These are phyloP conservation scores for Coelastrella sp. DNA, from an alignment of 139 green algal genomes.

Conservation along the genomic window DNA sequence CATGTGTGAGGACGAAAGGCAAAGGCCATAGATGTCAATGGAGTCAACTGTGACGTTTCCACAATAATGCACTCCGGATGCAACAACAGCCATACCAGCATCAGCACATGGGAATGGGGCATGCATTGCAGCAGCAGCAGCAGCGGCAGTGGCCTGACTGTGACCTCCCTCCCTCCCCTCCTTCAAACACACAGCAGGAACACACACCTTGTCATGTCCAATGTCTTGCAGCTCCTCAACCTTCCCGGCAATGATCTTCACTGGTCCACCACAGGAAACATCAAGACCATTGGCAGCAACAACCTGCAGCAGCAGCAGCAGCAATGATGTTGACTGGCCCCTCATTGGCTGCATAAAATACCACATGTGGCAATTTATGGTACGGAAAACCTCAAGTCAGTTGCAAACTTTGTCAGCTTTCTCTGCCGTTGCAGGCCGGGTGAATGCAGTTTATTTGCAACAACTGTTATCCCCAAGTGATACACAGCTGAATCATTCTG, in stretches of 20 bases:
- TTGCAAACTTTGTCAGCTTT: too few species aligned
- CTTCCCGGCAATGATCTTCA: conserved; percentile 74
- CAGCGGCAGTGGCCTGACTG: neutral
- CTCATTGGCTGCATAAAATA: neutral
- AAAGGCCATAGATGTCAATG: neutral
- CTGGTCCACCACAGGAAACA: conserved; percentile 48
- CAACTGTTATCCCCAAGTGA: too few species aligned
- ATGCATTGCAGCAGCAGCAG: conserved; percentile 16
- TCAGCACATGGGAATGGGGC: neutral
- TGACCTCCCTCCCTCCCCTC: neutral
- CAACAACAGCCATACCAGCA: neutral
- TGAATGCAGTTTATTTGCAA: too few species aligned
- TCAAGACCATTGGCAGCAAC: conserved; percentile 61
- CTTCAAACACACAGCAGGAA: neutral
- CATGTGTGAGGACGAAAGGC: neutral
- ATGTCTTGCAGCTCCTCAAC: conserved; percentile 75
- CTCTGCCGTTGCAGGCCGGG: too few species aligned
- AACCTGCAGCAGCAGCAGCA: conserved; percentile 52
- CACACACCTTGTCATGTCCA: conserved; percentile 61
- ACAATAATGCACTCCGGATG: neutral
- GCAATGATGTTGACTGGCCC: neutral
- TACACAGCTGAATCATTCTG: too few species aligned
- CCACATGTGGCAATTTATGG: too few species aligned
- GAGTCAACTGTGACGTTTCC: neutral
- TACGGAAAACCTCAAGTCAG: too few species aligned